Evolutionary conservation across 2,329 filamentous ascomycete genomes (phyloP), one percentile per base, ranked within the genome.

Genomic region (Calonectria hawksworthii): DNA sequence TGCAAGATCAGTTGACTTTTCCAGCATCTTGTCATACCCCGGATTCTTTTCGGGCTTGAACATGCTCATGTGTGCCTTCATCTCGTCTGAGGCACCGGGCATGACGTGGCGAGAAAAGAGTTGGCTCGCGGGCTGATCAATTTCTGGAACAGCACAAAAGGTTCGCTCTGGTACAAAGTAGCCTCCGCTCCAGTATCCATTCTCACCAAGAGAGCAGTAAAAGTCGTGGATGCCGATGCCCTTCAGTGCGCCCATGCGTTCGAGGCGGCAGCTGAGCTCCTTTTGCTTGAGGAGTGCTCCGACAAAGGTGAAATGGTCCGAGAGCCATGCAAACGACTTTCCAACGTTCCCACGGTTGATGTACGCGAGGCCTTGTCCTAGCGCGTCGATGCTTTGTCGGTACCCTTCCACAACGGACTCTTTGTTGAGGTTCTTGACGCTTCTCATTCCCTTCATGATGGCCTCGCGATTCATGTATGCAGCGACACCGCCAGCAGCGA

Each of bases 301-400:
- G 1, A 98, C 94, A 80, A 98, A 98, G 44, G 95, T 94, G 67
- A 98, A 91, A 83, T 98, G 96, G 21, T 94, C 94, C 0, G 93
- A 92, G 5, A 96, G 91, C 93, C 95, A 98, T 23, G 89, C 90
- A 78, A 95, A 94, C 1, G 95, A 94, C 70, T 92, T 90, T 3
- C 92, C 92, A 2, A 92, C 89, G 52, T 89, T 91, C 18, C 90
- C 89, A 9, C 89, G 86, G 81, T 91, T 91, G 81, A 92, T 86
- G 76, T 92, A 91, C 14, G 89, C 89, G 11, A 91, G 85, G 2
- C 89, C 90, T 74, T 91, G 89, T 16, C 88, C 89, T 30, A 90
- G 83, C 3, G 87, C 84, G 70, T 88, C 89, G 38, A 90, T 84
- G 30, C 87, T 83, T 64, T 88, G 86, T 54, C 88, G 87, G 74